Conservation (phyloP, 1,284 basidiomycete genomes). For the Mycosarcoma mackinlayi region DNA sequence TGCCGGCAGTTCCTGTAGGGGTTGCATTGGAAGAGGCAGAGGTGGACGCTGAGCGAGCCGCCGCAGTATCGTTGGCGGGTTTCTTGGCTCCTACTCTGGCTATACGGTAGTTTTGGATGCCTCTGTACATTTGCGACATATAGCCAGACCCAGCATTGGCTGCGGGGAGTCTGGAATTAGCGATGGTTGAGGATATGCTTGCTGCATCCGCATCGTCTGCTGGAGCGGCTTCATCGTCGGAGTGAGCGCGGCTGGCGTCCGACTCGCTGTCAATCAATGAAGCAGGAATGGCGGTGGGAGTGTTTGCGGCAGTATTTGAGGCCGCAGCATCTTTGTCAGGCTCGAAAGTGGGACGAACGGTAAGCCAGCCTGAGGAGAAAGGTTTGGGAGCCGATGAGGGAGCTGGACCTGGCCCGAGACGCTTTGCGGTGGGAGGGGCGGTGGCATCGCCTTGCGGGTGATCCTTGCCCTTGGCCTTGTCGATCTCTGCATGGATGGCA, state of each 20-base stretch:
- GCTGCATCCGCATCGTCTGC: constrained; percentile 10
- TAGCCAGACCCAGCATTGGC: constrained; percentile 39
- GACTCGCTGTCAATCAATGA: constrained; percentile 26
- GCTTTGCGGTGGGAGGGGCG: constrained; percentile 50
- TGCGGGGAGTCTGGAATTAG: not conserved
- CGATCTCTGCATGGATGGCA: constrained; percentile 47
- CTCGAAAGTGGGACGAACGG: constrained; percentile 50
- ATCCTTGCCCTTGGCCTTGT: constrained; percentile 42
- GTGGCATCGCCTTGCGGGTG: constrained; percentile 42
- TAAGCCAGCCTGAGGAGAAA: constrained; percentile 56
- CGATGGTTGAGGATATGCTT: not conserved
- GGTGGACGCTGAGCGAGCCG: constrained; percentile 9
- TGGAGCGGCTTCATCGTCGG: constrained; percentile 22
- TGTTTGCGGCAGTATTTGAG: not conserved
- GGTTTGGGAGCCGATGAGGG: constrained; percentile 32
- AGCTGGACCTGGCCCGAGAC: constrained; percentile 44
- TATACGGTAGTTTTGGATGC: constrained; percentile 59
- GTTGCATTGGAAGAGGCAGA: constrained; percentile 10
- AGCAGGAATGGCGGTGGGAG: constrained; percentile 26
- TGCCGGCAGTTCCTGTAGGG: constrained; percentile 36
- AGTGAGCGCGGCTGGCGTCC: constrained; percentile 17
- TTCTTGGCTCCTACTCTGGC: constrained; percentile 21
- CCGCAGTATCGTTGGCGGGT: constrained; percentile 8
- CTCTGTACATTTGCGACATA: constrained; percentile 62
- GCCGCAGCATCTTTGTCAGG: constrained; percentile 29